A percentile compares a stretch with the other conserved stretches of the same genome.
These are phyloP conservation scores for Lepiota venenata DNA, from an alignment of 768 basidiomycete species.

Conservation along the genomic window DNA sequence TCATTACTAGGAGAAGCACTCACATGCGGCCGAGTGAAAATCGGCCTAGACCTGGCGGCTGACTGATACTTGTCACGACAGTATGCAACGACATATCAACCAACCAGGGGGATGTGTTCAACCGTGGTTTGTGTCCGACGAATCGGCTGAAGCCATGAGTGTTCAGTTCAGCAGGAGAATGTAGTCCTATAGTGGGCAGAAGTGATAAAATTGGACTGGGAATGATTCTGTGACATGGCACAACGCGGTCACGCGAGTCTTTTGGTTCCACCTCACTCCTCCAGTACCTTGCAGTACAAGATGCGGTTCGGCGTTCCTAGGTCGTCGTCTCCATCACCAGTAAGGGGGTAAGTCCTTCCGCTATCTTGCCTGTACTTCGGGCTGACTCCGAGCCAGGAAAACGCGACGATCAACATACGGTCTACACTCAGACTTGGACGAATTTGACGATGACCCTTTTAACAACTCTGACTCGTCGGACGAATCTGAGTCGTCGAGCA, in stretches of 20 bases:
- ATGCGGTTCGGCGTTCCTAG: conserved; percentile 59
- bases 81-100: too few species aligned
- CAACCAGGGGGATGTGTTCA: too few species aligned
- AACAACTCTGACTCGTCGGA: conserved; percentile 12
- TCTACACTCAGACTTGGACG: conserved; percentile 47
- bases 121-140: too few species aligned
- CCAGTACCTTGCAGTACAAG: neutral
- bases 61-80: too few species aligned
- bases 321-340: conserved; percentile 48
- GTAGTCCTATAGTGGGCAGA: too few species aligned
- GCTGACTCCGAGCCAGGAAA: conserved; percentile 16
- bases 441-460: conserved; percentile 22
- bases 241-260: neutral
- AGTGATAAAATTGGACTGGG: too few species aligned
- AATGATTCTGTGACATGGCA: too few species aligned
- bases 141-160: too few species aligned
- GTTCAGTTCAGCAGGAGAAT: too few species aligned
- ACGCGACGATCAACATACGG: conserved; percentile 50
- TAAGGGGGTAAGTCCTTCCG: conserved; percentile 28
- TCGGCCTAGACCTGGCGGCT: too few species aligned
- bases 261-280: neutral
- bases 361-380: neutral
- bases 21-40: too few species aligned
- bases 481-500: conserved; percentile 20
- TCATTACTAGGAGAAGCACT: too few species aligned